These are phyloP conservation scores for Crepidotus variabilis DNA, from an alignment of 768 basidiomycete genomes.

Conservation along the genomic window DNA sequence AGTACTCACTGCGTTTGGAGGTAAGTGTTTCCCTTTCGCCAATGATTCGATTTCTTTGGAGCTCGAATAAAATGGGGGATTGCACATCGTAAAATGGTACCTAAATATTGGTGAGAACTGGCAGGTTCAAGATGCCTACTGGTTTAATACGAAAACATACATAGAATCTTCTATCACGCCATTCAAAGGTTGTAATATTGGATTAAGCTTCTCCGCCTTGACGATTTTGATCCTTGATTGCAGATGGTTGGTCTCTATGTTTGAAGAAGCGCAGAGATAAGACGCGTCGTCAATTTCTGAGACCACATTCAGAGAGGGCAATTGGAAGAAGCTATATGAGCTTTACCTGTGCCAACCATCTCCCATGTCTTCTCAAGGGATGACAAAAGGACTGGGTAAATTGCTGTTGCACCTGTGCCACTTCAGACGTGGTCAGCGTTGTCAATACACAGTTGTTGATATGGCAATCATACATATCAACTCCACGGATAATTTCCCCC, in stretches of 20 bases:
- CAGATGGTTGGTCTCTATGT: constrained; percentile 57
- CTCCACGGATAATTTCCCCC: constrained; percentile 34
- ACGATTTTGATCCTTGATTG: constrained; percentile 46
- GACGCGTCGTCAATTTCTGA: constrained; percentile 74
- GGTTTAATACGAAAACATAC: constrained; percentile 7
- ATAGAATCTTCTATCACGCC: constrained; percentile 4
- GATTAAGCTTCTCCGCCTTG: constrained; percentile 28
- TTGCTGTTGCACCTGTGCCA: constrained; percentile 88
- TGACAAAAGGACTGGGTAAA: constrained; percentile 81
- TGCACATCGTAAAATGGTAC: constrained; percentile 88
- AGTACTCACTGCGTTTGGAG: constrained; percentile 64
- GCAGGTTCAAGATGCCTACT: background rate
- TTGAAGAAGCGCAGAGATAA: constrained; percentile 46
- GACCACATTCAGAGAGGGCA: background rate
- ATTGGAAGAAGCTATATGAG: background rate
- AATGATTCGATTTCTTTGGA: constrained; percentile 59
- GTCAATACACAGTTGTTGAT: background rate
- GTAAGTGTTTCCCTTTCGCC: constrained; percentile 57
- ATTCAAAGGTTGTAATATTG: constrained; percentile 45
- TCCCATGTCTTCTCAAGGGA: constrained; percentile 47
- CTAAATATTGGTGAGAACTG: constrained; percentile 19
- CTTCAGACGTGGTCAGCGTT: constrained; percentile 30
- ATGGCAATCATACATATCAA: constrained; percentile 64
- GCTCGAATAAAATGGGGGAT: constrained; percentile 92
- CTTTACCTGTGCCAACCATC: constrained; percentile 67